Percentiles rank a stretch among this genome's conserved stretches.
Evolutionary conservation across 1,139 yeast species (phyloP).

Genomic region (Meyerozyma guilliermondii): DNA sequence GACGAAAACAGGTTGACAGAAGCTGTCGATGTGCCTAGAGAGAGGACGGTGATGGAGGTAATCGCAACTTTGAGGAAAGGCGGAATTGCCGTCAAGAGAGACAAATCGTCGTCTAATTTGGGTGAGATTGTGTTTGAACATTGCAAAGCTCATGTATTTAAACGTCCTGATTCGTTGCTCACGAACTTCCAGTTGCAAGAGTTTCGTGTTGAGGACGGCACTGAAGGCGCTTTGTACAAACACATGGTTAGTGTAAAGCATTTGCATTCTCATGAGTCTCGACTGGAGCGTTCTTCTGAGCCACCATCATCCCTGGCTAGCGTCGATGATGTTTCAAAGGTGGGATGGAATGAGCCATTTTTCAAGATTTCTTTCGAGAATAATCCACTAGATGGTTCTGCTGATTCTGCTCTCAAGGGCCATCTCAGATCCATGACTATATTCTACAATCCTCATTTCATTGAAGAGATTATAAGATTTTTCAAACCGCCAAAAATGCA

Average conservation of each 20-base stretch:
- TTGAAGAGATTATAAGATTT: conserved; percentile 68
- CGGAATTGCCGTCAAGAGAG: conserved; percentile 57
- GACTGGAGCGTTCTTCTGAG: conserved; percentile 3
- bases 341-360: conserved; percentile 48
- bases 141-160: conserved; percentile 66
- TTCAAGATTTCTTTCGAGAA: conserved; percentile 79
- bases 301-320: conserved; percentile 11
- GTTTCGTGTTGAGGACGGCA: conserved; percentile 83
- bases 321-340: conserved; percentile 4
- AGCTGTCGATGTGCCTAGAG: conserved; percentile 65
- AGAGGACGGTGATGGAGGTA: conserved; percentile 62
- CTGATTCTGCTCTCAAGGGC: conserved; percentile 72
- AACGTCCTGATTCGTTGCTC: conserved; percentile 74
- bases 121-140: conserved; percentile 84
- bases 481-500: conserved; percentile 87
- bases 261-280: conserved; percentile 24
- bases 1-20: conserved; percentile 59
- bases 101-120: conserved; percentile 37
- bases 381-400: conserved; percentile 77
- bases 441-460: conserved; percentile 76
- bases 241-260: conserved; percentile 88
- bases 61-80: conserved; percentile 71
- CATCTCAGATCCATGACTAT: conserved; percentile 85
- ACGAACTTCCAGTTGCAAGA: conserved; percentile 73
- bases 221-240: conserved; percentile 65